Percentiles rank a stretch among this genome's conserved stretches.
Evolutionary conservation across 2,329 filamentous ascomycete genomes (phyloP).

Genomic region (Trichoderma sp.): DNA sequence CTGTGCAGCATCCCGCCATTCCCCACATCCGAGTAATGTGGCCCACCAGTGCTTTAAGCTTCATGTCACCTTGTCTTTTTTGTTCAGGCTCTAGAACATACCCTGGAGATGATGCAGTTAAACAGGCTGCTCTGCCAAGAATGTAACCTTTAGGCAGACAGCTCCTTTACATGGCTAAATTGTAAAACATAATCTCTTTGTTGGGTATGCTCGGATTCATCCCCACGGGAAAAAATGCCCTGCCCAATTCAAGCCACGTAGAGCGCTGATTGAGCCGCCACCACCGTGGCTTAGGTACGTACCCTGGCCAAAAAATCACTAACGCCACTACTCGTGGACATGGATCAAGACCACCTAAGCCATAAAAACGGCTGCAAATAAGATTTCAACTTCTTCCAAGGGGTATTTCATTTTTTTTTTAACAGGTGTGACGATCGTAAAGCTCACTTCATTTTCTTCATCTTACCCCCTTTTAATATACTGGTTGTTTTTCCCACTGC

Average conservation of each 20-base stretch:
- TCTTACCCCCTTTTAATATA: neutral
- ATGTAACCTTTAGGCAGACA: neutral
- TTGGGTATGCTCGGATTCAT: neutral
- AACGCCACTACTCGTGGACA: slow-evolving; percentile 22
- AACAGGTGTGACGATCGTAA: neutral
- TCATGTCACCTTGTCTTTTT: slow-evolving; percentile 8
- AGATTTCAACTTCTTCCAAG: slow-evolving; percentile 3
- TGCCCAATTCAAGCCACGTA: slow-evolving; percentile 7
- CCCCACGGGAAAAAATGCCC: neutral
- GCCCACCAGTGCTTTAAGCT: slow-evolving; percentile 15
- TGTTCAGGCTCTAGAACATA: slow-evolving; percentile 1
- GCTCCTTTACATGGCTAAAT: neutral
- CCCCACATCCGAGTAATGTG: slow-evolving; percentile 17
- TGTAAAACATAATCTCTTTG: neutral
- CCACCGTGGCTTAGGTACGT: slow-evolving; percentile 20
- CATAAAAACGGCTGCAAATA: slow-evolving; percentile 16
- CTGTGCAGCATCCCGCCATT: slow-evolving; percentile 17
- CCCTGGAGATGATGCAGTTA: neutral
- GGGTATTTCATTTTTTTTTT: slow-evolving; percentile 22
- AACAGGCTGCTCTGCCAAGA: neutral
- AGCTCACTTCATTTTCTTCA: neutral
- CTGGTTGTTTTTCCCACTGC: neutral
- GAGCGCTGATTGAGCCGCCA: neutral
- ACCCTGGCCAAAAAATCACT: slow-evolving; percentile 15
- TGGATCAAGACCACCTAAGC: slow-evolving; percentile 31